These are phyloP conservation scores for Paramecium pentaurelia DNA, from an alignment of 73 alveolate species.

Conservation along the genomic window DNA sequence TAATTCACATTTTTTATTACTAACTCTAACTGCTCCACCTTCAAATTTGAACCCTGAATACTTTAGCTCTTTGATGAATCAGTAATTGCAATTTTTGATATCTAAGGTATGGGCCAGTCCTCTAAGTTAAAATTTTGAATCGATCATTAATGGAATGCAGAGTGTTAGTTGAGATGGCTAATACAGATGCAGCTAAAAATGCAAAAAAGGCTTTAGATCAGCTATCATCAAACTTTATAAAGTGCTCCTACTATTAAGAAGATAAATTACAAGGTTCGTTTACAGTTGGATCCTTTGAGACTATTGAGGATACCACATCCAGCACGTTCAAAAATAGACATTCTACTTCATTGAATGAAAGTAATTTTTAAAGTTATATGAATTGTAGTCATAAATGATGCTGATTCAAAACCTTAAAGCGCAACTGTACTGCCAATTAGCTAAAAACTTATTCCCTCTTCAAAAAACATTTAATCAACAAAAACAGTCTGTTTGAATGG, in stretches of 20 bases:
- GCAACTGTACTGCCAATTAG: not conserved
- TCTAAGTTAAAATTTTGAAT: not conserved
- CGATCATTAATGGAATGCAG: not conserved
- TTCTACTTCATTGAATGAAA: not conserved
- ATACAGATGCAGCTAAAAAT: conserved; percentile 5
- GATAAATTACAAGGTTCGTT: conserved; percentile 2
- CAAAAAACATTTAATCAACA: not conserved
- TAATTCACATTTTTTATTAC: not conserved
- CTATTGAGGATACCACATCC: conserved; percentile 34
- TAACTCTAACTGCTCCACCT: conserved; percentile 14
- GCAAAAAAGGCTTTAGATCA: conserved; percentile 49
- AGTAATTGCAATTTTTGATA: not conserved
- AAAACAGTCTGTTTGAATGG: conserved; percentile 41
- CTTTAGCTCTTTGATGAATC: not conserved
- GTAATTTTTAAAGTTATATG: not conserved
- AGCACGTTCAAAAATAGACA: not conserved
- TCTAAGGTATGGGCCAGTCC: conserved; percentile 32
- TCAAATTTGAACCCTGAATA: conserved; percentile 36
- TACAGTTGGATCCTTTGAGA: conserved; percentile 13
- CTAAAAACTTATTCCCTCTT: conserved; percentile 8
- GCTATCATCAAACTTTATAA: conserved; percentile 21
- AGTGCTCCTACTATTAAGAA: conserved; percentile 22
- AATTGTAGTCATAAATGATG: not conserved
- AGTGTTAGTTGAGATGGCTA: conserved; percentile 33
- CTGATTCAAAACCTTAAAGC: conserved; percentile 12